phyloP scores from a whole-genome alignment of 768 basidiomycete genomes.

The Multifurca ochricompacta region DNA sequence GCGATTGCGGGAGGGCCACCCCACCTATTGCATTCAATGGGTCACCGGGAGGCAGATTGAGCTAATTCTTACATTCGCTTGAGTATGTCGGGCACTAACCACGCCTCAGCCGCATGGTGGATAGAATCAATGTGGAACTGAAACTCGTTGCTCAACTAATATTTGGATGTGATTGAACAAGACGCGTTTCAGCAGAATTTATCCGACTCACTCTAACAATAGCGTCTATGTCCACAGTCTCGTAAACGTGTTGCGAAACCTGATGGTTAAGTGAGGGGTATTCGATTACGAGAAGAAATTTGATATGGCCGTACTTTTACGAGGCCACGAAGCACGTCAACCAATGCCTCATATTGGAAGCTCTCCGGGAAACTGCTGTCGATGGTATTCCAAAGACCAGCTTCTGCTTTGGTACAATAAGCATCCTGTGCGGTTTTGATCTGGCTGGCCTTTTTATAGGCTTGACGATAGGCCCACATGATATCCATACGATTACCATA shows the following conservation, averaged over 20 bases:
- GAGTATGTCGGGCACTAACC: slow-evolving; percentile 70
- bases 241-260: slow-evolving; percentile 64
- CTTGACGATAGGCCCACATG: slow-evolving; percentile 70
- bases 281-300: background rate
- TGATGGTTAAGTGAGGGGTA: slow-evolving; percentile 22
- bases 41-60: background rate
- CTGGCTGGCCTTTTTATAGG: slow-evolving; percentile 66
- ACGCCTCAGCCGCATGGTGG: slow-evolving; percentile 77
- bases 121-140: slow-evolving; percentile 70
- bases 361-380: slow-evolving; percentile 56
- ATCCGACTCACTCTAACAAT: slow-evolving; percentile 51
- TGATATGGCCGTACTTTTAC: slow-evolving; percentile 51
- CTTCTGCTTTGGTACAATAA: slow-evolving; percentile 58
- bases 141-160: slow-evolving; percentile 75
- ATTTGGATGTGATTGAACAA: background rate
- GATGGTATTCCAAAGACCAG: slow-evolving; percentile 33
- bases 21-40: slow-evolving; percentile 28
- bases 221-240: slow-evolving; percentile 67
- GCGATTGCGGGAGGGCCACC: slow-evolving; percentile 70
- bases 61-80: slow-evolving; percentile 49
- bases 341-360: slow-evolving; percentile 63
- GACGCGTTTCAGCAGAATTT: background rate
- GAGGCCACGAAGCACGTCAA: slow-evolving; percentile 78
- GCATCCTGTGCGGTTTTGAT: slow-evolving; percentile 62
- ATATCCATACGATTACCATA: slow-evolving; percentile 58